Evolutionary conservation across 768 basidiomycete genomes (phyloP).

Genomic region (Xerocomellus intermedius): DNA sequence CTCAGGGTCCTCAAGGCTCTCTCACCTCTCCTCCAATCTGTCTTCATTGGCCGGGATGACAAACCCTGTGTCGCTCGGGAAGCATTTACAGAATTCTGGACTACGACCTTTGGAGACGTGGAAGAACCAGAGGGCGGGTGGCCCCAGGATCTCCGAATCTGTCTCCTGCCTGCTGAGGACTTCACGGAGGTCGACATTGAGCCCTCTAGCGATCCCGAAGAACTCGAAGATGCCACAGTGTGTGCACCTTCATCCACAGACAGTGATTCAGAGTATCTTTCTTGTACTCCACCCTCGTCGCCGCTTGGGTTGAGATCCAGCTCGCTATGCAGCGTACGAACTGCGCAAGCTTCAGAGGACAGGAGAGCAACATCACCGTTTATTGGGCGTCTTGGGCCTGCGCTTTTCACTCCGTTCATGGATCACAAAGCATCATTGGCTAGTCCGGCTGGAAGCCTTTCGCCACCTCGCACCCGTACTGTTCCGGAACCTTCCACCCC

Average conservation of each 20-base stretch:
- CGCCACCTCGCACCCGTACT: neutral
- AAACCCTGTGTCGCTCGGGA: conserved; percentile 45
- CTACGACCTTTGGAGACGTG: conserved; percentile 40
- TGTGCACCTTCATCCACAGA: conserved; percentile 2
- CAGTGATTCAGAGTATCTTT: conserved; percentile 5
- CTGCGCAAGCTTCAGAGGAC: neutral
- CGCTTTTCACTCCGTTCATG: conserved; percentile 19
- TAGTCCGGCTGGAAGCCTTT: conserved; percentile 2
- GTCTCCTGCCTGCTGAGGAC: conserved; percentile 23
- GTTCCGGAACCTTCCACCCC: conserved; percentile 31
- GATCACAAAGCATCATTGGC: conserved; percentile 2
- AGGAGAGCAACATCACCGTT: conserved; percentile 15
- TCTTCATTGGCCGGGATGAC: conserved; percentile 51
- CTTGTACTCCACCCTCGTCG: conserved; percentile 10
- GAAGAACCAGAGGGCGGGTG: conserved; percentile 50
- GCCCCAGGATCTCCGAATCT: conserved; percentile 46
- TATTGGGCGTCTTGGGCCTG: conserved; percentile 29
- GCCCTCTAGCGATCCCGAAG: conserved; percentile 27
- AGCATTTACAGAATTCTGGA: conserved; percentile 66
- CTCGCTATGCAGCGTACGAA: conserved; percentile 5
- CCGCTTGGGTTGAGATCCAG: neutral
- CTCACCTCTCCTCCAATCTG: conserved; percentile 53
- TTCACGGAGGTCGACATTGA: conserved; percentile 10
- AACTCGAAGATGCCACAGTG: conserved; percentile 14
- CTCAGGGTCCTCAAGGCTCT: conserved; percentile 44